These are phyloP conservation scores for Neotropicomus parvogracilis DNA, from an alignment of 1,284 basidiomycete species.

Conservation along the genomic window DNA sequence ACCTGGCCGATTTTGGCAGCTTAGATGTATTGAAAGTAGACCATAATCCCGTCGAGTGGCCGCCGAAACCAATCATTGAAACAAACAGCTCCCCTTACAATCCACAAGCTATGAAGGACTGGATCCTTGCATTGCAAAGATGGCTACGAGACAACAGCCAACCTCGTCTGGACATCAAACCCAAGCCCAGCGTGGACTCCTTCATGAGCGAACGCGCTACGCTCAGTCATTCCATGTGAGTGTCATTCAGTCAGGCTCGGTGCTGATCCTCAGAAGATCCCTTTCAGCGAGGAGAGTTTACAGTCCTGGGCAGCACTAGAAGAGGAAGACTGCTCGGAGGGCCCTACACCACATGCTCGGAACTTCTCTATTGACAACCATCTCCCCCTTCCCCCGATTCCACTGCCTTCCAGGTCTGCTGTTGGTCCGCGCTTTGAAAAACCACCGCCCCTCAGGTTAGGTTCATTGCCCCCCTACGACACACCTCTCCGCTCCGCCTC, in stretches of 20 bases:
- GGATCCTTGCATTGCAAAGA: conserved; percentile 68
- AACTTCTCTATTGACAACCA: conserved; percentile 60
- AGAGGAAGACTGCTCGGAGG: conserved; percentile 35
- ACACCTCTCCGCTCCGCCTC: conserved; percentile 50
- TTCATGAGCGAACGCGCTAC: conserved; percentile 41
- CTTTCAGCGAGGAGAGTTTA: conserved; percentile 38
- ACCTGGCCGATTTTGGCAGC: conserved; percentile 70
- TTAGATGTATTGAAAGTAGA: conserved; percentile 86
- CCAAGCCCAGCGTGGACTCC: conserved; percentile 42
- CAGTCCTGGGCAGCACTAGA: conserved; percentile 43
- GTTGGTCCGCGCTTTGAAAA: conserved; percentile 34
- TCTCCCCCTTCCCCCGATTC: conserved; percentile 42
- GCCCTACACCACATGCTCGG: conserved; percentile 52
- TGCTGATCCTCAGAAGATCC: conserved; percentile 6
- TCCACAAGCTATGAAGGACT: conserved; percentile 55
- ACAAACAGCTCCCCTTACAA: conserved; percentile 43
- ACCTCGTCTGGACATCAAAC: conserved; percentile 29
- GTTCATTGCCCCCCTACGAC: conserved; percentile 41
- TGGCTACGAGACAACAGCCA: conserved; percentile 64
- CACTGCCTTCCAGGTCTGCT: conserved; percentile 33
- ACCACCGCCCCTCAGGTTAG: conserved; percentile 51
- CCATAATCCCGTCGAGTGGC: conserved; percentile 92
- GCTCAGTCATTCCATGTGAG: conserved; percentile 44
- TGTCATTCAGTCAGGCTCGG: conserved; percentile 8
- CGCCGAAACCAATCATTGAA: conserved; percentile 57